These are phyloP conservation scores for Areca catechu DNA, from an alignment of 176 grass and related monocot species.

Conservation along the genomic window DNA sequence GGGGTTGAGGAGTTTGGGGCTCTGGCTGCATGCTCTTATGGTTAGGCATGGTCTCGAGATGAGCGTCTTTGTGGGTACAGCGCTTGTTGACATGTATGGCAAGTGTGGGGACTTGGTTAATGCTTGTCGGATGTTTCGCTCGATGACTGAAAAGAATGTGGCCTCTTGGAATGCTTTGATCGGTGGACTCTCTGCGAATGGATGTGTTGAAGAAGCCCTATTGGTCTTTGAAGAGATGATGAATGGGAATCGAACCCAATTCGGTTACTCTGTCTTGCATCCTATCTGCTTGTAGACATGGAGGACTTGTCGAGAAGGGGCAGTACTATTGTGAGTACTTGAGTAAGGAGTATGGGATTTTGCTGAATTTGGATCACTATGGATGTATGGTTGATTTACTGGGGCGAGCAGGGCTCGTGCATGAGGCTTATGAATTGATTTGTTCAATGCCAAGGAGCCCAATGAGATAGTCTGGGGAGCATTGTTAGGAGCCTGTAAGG, in stretches of 20 bases:
- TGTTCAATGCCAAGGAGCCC: neutral
- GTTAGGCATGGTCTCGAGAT: no score
- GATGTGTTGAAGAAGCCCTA: neutral
- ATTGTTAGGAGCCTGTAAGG: neutral
- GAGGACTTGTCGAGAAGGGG: neutral
- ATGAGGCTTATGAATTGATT: neutral
- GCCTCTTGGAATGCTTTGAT: conserved; percentile 5
- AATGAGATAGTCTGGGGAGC: neutral
- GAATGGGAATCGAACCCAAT: neutral
- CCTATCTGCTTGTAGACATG: neutral
- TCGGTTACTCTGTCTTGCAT: neutral
- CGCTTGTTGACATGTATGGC: neutral
- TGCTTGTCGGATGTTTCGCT: neutral
- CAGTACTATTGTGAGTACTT: no score
- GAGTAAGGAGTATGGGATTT: no score
- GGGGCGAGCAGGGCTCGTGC: neutral
- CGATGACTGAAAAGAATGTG: neutral
- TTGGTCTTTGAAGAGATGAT: neutral
- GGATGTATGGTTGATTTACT: neutral
- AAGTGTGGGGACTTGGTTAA: conserved; percentile 1
- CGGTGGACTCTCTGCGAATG: neutral
- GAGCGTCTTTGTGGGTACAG: neutral
- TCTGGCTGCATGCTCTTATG: no score
- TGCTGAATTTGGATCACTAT: no score
- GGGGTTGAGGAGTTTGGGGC: no score